Percentiles rank a stretch among this genome's conserved stretches.
phyloP scores from a whole-genome alignment of 2,329 filamentous ascomycete genomes.

The Calonectria montana region DNA sequence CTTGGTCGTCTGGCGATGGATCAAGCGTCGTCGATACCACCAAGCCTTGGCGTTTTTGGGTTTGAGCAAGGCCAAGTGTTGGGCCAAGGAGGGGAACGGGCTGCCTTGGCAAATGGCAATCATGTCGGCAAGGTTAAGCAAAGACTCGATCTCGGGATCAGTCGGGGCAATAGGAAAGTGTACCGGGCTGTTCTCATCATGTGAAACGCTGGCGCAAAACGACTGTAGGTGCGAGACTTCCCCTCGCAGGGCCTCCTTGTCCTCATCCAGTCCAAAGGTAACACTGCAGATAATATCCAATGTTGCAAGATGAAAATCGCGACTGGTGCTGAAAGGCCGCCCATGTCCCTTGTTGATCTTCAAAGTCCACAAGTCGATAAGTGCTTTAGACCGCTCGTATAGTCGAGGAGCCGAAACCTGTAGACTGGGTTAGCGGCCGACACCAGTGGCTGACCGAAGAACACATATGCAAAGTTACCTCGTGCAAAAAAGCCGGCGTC shows the following conservation, averaged over 20 bases:
- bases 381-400: conserved; percentile 43
- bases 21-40: conserved; percentile 36
- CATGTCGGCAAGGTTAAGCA: conserved; percentile 42
- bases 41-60: conserved; percentile 40
- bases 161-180: conserved; percentile 28
- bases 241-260: conserved; percentile 28
- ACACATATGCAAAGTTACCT: conserved; percentile 25
- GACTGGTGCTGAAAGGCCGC: conserved; percentile 45
- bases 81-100: conserved; percentile 33
- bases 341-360: conserved; percentile 44
- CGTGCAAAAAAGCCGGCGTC: conserved; percentile 49
- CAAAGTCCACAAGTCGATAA: conserved; percentile 49
- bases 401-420: conserved; percentile 50
- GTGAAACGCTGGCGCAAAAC: background rate
- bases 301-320: conserved; percentile 47
- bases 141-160: conserved; percentile 33
- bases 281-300: conserved; percentile 51
- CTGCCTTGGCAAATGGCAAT: conserved; percentile 38
- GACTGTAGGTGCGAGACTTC: conserved; percentile 26
- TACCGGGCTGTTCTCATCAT: conserved; percentile 8
- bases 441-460: background rate
- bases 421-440: conserved; percentile 6
- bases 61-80: conserved; percentile 37
- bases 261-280: conserved; percentile 46
- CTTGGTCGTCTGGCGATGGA: conserved; percentile 35